These are phyloP conservation scores for Beauveria sp. DNA, from an alignment of 2,329 filamentous ascomycete genomes.

Conservation along the genomic window DNA sequence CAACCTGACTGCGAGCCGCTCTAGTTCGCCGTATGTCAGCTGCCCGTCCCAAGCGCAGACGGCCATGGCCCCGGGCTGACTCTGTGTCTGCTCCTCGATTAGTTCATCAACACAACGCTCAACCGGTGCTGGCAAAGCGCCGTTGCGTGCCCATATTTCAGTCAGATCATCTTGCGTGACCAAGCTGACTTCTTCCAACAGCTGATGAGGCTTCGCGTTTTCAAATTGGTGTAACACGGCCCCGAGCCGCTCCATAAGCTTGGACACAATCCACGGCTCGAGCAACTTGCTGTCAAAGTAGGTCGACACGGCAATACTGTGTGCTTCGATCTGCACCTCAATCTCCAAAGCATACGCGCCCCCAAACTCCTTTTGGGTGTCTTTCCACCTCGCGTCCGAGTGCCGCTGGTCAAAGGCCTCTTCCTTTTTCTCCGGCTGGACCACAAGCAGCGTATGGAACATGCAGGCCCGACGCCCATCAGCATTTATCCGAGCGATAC, in stretches of 20 bases:
- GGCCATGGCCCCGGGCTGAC: constrained; percentile 15
- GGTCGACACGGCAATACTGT: not conserved
- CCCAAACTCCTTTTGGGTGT: not conserved
- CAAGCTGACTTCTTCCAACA: not conserved
- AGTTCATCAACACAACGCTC: constrained; percentile 17
- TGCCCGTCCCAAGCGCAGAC: constrained; percentile 13
- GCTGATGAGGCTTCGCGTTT: not conserved
- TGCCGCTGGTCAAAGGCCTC: not conserved
- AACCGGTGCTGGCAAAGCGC: constrained; percentile 10
- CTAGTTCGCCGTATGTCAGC: constrained; percentile 12
- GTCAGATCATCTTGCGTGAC: constrained; percentile 13
- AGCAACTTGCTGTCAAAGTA: not conserved
- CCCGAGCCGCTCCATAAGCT: not conserved
- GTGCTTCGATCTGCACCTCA: not conserved
- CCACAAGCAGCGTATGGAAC: not conserved
- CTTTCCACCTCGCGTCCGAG: not conserved
- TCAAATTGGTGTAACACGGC: not conserved
- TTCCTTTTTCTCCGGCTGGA: not conserved
- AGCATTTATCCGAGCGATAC: not conserved
- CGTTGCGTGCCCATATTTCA: constrained; percentile 17
- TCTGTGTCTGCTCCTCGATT: constrained; percentile 11
- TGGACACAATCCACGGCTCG: not conserved
- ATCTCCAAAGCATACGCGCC: not conserved
- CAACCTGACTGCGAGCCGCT: constrained; percentile 13
- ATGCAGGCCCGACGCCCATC: not conserved